A percentile compares a stretch with the other conserved stretches of the same genome.
phyloP scores from a whole-genome alignment of 768 basidiomycete species.

The Suillus ampliporus region DNA sequence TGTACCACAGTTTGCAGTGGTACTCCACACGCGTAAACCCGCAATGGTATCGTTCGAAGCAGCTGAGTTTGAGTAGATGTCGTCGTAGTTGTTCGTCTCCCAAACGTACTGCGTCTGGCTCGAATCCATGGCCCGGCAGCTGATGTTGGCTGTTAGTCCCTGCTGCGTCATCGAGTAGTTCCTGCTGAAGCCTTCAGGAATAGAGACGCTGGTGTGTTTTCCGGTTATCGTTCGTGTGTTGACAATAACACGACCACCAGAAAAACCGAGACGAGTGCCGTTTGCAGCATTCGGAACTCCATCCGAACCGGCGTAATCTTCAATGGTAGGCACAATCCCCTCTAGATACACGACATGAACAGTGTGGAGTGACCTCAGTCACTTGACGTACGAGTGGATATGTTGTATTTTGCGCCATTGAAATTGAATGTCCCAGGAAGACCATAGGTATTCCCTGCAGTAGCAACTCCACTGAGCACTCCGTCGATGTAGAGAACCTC shows the following conservation, averaged over 20 bases:
- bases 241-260: conserved; percentile 5
- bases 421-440: conserved; percentile 18
- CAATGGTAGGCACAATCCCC: conserved; percentile 10
- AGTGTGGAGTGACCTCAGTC: background rate
- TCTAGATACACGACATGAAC: background rate
- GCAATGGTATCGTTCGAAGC: background rate
- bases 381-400: conserved; percentile 11
- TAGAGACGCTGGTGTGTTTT: background rate
- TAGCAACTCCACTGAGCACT: conserved; percentile 15
- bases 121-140: background rate
- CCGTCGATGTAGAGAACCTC: conserved; percentile 15
- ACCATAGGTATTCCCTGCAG: conserved; percentile 13
- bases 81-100: background rate
- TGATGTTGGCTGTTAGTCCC: conserved; percentile 13
- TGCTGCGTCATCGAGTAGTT: conserved; percentile 11
- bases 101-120: conserved; percentile 6
- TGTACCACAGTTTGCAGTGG: conserved; percentile 7
- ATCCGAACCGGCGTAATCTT: background rate
- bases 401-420: conserved; percentile 24
- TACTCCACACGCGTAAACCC: conserved; percentile 5
- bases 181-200: conserved; percentile 4
- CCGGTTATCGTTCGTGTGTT: background rate
- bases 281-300: conserved; percentile 1
- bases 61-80: conserved; percentile 1
- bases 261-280: conserved; percentile 11